These are phyloP conservation scores for Pseudogymnoascus destructans DNA, from an alignment of 2,329 filamentous ascomycete species.

Conservation along the genomic window DNA sequence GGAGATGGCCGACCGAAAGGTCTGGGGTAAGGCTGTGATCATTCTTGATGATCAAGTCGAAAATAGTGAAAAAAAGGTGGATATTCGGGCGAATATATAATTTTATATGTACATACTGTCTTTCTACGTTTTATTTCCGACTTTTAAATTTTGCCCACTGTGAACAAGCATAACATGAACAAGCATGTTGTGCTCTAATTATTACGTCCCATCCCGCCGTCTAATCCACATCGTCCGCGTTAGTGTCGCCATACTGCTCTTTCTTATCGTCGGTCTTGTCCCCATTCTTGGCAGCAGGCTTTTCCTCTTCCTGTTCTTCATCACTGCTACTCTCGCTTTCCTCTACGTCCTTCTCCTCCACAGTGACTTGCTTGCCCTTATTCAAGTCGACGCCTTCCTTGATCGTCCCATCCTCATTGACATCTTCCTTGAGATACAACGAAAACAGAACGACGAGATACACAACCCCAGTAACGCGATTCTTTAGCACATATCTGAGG, in stretches of 20 bases:
- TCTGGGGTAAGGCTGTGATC: slow-evolving; percentile 45
- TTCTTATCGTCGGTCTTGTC: slow-evolving; percentile 12
- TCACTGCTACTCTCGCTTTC: slow-evolving; percentile 10
- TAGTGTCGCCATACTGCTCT: slow-evolving; percentile 15
- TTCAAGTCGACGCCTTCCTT: slow-evolving; percentile 28
- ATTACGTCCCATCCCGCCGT: slow-evolving; percentile 1
- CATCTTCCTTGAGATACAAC: slow-evolving; percentile 55
- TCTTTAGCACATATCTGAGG: slow-evolving; percentile 84
- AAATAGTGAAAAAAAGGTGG: neutral
- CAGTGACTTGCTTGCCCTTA: slow-evolving; percentile 17
- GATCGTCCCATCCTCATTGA: slow-evolving; percentile 44
- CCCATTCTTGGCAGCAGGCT: slow-evolving; percentile 10
- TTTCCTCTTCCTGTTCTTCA: slow-evolving; percentile 14
- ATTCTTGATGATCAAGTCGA: slow-evolving; percentile 23
- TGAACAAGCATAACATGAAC: neutral
- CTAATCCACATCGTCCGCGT: slow-evolving; percentile 22
- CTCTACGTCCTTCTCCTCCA: slow-evolving; percentile 12
- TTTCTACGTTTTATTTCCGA: neutral
- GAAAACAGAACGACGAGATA: slow-evolving; percentile 76
- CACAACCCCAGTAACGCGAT: slow-evolving; percentile 57
- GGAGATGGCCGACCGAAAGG: slow-evolving; percentile 36
- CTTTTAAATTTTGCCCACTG: neutral
- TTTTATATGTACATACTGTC: slow-evolving; percentile 5
- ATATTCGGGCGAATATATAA: slow-evolving; percentile 2
- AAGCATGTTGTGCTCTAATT: neutral